Conservation (phyloP, 768 basidiomycete genomes). For the Amanita molliuscula region DNA sequence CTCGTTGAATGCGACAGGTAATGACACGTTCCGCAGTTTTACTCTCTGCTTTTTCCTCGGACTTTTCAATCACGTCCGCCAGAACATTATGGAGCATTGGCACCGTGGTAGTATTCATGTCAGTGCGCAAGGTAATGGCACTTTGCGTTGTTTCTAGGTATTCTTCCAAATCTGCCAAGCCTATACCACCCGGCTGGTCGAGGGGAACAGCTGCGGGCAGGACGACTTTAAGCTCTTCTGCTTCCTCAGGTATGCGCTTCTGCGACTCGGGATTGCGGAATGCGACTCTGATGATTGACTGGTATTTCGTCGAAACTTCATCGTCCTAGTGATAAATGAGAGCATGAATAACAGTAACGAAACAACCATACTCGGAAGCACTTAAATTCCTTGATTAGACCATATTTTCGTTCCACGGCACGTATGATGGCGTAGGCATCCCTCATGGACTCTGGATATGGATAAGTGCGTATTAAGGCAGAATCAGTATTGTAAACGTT, state of each 20-base stretch:
- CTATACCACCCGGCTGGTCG: constrained; percentile 20
- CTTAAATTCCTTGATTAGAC: constrained; percentile 32
- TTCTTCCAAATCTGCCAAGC: constrained; percentile 24
- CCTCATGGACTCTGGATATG: constrained; percentile 30
- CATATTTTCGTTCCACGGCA: constrained; percentile 45
- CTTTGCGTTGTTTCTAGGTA: constrained; percentile 13
- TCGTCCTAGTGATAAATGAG: constrained; percentile 27
- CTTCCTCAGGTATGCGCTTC: constrained; percentile 20
- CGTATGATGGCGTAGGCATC: constrained; percentile 44
- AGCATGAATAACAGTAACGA: background rate
- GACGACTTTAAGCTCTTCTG: constrained; percentile 17
- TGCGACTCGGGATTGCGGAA: constrained; percentile 36
- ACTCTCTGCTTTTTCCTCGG: background rate
- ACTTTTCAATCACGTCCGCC: background rate
- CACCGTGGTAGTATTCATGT: background rate
- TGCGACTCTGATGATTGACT: constrained; percentile 28
- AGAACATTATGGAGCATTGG: background rate
- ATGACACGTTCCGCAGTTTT: constrained; percentile 1
- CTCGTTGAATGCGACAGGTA: background rate
- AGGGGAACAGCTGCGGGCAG: constrained; percentile 13
- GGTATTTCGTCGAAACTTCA: constrained; percentile 33
- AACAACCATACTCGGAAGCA: constrained; percentile 27
- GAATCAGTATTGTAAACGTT: constrained; percentile 10
- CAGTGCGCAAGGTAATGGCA: background rate
- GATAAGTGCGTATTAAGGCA: constrained; percentile 29